A percentile compares a stretch with the other conserved stretches of the same genome.
Evolutionary conservation across 2,329 filamentous ascomycete genomes (phyloP).

Genomic region (Grosmannia huntii): DNA sequence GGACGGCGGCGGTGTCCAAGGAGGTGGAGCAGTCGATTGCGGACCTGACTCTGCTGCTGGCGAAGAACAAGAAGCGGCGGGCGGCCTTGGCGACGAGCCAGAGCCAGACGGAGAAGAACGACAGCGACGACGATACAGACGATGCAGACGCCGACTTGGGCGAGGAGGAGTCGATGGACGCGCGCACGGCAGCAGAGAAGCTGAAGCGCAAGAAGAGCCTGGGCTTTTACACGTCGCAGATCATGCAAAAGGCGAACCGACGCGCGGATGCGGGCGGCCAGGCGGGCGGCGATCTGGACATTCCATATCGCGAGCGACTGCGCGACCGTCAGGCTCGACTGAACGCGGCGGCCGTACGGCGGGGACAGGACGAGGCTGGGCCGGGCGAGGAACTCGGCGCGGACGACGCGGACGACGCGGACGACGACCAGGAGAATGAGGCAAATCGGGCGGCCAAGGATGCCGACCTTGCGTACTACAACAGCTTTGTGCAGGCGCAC

Average conservation of each 20-base stretch:
- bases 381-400: constrained; percentile 54
- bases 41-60: constrained; percentile 53
- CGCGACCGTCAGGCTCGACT: constrained; percentile 76
- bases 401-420: constrained; percentile 54
- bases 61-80: constrained; percentile 28
- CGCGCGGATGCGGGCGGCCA: constrained; percentile 60
- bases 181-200: constrained; percentile 73
- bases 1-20: constrained; percentile 28
- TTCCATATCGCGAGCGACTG: constrained; percentile 80
- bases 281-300: constrained; percentile 66
- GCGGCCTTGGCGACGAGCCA: neutral
- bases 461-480: constrained; percentile 46
- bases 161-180: constrained; percentile 71
- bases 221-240: constrained; percentile 96
- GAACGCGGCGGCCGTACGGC: constrained; percentile 75
- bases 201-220: constrained; percentile 80
- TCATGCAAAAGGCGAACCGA: constrained; percentile 86
- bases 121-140: neutral
- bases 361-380: constrained; percentile 54
- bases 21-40: constrained; percentile 58
- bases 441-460: constrained; percentile 63
- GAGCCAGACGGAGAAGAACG: neutral
- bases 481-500: constrained; percentile 7
- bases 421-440: constrained; percentile 31
- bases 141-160: constrained; percentile 74